These are phyloP conservation scores for Fraxinus latifolia DNA, from an alignment of 305 asterid genomes.

Conservation along the genomic window DNA sequence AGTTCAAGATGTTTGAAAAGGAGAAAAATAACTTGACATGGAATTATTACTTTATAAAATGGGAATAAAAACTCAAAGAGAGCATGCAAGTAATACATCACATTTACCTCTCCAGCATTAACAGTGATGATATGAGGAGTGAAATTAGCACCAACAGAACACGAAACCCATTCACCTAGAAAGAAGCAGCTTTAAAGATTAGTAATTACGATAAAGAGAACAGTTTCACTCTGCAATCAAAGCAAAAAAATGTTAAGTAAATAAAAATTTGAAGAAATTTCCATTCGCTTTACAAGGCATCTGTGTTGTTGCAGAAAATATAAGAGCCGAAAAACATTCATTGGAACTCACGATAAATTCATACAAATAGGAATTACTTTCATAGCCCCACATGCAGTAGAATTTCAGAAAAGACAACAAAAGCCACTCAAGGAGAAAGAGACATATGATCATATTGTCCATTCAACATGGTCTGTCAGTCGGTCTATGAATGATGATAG, in stretches of 20 bases:
- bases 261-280: neutral
- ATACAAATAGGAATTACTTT: neutral
- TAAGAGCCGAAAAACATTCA: neutral
- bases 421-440: neutral
- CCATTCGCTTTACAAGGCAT: neutral
- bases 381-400: neutral
- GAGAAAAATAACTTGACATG: neutral
- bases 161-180: constrained; percentile 73
- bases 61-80: neutral
- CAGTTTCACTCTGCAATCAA: constrained; percentile 2
- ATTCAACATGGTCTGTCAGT: neutral
- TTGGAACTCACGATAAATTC: neutral
- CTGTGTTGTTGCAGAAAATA: neutral
- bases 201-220: neutral
- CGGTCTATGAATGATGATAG: neutral
- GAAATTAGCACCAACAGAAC: constrained; percentile 74
- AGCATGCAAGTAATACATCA: neutral
- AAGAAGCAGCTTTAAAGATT: neutral
- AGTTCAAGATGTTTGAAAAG: neutral
- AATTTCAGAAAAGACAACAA: neutral
- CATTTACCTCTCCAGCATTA: constrained; percentile 83
- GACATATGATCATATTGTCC: neutral
- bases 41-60: neutral
- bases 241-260: neutral
- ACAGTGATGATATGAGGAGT: constrained; percentile 79